Conservation (phyloP, 2,329 filamentous ascomycete species). For the Bipolaris cookei region DNA sequence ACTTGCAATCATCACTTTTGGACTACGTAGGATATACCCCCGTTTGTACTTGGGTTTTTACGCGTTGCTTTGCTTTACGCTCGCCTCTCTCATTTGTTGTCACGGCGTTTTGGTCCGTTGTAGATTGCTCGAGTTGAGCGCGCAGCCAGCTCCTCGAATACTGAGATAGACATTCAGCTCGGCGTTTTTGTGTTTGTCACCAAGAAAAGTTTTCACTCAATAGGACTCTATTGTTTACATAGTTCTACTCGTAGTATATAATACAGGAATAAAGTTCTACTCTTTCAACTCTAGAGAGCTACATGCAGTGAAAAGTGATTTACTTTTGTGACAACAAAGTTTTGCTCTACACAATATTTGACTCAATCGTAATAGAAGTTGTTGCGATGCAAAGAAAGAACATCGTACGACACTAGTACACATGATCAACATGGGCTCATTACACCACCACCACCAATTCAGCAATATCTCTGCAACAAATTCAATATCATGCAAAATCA, state of each 20-base stretch:
- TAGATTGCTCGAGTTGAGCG: constrained; percentile 23
- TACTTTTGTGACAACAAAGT: no score
- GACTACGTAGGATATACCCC: constrained; percentile 40
- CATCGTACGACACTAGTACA: no score
- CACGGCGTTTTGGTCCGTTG: constrained; percentile 11
- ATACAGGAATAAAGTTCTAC: background rate
- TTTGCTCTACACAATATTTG: no score
- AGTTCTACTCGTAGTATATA: constrained; percentile 2
- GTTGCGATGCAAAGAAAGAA: no score
- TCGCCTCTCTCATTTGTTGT: constrained; percentile 15
- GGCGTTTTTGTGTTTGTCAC: constrained; percentile 3
- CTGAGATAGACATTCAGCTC: constrained; percentile 10
- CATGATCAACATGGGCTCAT: no score
- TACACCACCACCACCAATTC: no score
- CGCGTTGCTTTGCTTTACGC: constrained; percentile 10
- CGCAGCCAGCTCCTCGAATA: constrained; percentile 20
- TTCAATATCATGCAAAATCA: no score
- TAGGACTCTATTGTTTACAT: background rate
- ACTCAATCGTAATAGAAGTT: no score
- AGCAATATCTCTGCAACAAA: no score
- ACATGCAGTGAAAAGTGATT: background rate
- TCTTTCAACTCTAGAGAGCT: background rate
- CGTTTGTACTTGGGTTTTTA: constrained; percentile 2
- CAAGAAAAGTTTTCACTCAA: constrained; percentile 4
- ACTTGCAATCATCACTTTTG: constrained; percentile 24